These are phyloP conservation scores for Metschnikowia peoriensis DNA, from an alignment of 805 yeast species.

Conservation along the genomic window DNA sequence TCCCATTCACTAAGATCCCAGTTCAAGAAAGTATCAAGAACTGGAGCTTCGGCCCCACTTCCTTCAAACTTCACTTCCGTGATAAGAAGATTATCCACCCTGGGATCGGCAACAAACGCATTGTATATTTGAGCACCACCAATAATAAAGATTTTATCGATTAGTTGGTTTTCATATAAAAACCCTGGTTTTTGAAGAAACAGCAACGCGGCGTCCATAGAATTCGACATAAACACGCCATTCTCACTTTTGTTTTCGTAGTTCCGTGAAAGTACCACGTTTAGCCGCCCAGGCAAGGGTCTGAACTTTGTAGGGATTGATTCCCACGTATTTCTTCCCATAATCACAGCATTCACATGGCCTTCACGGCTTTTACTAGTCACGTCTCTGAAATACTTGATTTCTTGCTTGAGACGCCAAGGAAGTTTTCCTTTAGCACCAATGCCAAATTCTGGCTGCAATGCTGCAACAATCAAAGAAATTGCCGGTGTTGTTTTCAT, in stretches of 20 bases:
- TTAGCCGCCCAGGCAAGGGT: slow-evolving; percentile 74
- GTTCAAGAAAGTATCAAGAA: slow-evolving; percentile 72
- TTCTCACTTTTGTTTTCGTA: slow-evolving; percentile 19
- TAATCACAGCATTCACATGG: slow-evolving; percentile 72
- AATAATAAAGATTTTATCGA: slow-evolving; percentile 72
- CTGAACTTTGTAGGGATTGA: slow-evolving; percentile 83
- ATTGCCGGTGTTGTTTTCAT: slow-evolving; percentile 20
- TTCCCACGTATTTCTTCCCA: slow-evolving; percentile 97
- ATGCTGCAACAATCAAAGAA: slow-evolving; percentile 77
- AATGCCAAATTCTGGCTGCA: slow-evolving; percentile 78
- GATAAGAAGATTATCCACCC: slow-evolving; percentile 56
- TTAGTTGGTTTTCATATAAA: slow-evolving; percentile 7
- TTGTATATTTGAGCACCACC: slow-evolving; percentile 92
- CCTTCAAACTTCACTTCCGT: slow-evolving; percentile 56
- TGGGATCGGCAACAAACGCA: slow-evolving; percentile 42
- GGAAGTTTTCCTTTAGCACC: slow-evolving; percentile 82
- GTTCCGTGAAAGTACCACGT: slow-evolving; percentile 69
- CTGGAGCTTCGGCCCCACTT: slow-evolving; percentile 32
- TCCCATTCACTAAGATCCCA: slow-evolving; percentile 34
- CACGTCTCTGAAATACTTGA: slow-evolving; percentile 77
- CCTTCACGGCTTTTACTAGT: slow-evolving; percentile 48
- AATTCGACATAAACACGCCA: slow-evolving; percentile 29
- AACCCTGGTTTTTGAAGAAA: slow-evolving; percentile 23
- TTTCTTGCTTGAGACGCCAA: slow-evolving; percentile 82
- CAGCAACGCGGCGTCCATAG: slow-evolving; percentile 34